A percentile compares a stretch with the other conserved stretches of the same genome.
Conservation (phyloP, 1,284 basidiomycete genomes). For the Tranzscheliella williamsii region DNA sequence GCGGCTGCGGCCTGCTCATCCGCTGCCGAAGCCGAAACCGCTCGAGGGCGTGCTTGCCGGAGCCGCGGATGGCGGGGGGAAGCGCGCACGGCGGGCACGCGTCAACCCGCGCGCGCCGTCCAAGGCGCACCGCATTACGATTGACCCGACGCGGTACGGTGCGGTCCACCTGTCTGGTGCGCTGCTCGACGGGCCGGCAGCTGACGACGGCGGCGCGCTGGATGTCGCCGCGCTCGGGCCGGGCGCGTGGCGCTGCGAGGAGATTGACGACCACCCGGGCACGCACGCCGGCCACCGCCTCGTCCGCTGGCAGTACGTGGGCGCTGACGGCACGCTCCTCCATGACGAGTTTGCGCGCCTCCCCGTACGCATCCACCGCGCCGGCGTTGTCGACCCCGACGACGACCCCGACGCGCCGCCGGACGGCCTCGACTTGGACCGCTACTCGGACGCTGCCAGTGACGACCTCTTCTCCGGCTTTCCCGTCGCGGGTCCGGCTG, state of each 20-base stretch:
- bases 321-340: slow-evolving; percentile 30
- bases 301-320: slow-evolving; percentile 31
- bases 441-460: slow-evolving; percentile 20
- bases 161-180: slow-evolving; percentile 42
- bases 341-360: slow-evolving; percentile 35
- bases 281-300: slow-evolving; percentile 6
- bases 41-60: slow-evolving; percentile 7
- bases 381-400: background rate
- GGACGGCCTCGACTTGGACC: slow-evolving; percentile 26
- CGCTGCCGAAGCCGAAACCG: slow-evolving; percentile 29
- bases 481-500: slow-evolving; percentile 4
- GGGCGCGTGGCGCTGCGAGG: slow-evolving; percentile 23
- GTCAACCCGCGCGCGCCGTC: slow-evolving; percentile 30
- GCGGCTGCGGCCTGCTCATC: slow-evolving; percentile 48
- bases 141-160: slow-evolving; percentile 56
- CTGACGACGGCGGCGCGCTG: slow-evolving; percentile 2
- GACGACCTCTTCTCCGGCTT: slow-evolving; percentile 38
- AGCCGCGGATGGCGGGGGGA: slow-evolving; percentile 1
- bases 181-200: slow-evolving; percentile 34
- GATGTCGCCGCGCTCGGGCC: slow-evolving; percentile 16
- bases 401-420: slow-evolving; percentile 6
- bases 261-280: slow-evolving; percentile 7
- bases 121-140: slow-evolving; percentile 43
- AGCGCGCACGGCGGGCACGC: slow-evolving; percentile 8
- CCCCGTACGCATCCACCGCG: slow-evolving; percentile 8